Evolutionary conservation across 495 filamentous ascomycete genomes (phyloP), one percentile per base, ranked within the genome.

Genomic region (Daldinia childiae): DNA sequence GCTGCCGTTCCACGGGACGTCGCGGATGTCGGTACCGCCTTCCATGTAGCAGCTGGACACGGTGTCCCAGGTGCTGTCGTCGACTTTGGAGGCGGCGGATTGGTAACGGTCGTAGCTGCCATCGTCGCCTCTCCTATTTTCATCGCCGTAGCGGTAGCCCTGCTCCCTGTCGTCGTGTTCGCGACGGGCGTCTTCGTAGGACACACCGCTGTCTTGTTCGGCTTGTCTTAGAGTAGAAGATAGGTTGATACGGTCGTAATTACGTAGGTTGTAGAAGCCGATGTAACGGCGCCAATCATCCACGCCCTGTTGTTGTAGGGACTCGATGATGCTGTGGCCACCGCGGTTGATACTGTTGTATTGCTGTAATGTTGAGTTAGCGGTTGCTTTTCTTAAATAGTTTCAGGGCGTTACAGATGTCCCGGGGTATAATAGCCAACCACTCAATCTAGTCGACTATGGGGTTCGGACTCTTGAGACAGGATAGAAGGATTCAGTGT

Each of bases 211-310:
- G 36, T 84, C 78, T 26, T 85, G 78, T 76, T 96, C 91, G 1
- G 85, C 90, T 11, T 84, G 77, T n/a, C 81, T 71, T 86, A 95
- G 87, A 9, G 88, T 79, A 2, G 79, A 80, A 36, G 88, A 90
- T 17, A 83, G 84, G 79, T 97, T 97, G 79, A 98, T 92, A 12
- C 93, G 90, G 76, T 98, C 95, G 77, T 95, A 97, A 77, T 89
- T 97, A 45, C 95, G 88, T 14, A 98, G 85, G 79, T 98, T 98
- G 83, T 97, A 98, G 83, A 97, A 98, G 29, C 91, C 87, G 73
- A 98, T 96, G 79, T 97, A 97, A 14, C 92, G 84, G 75, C 88
- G 88, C 38, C 81, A 82, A 48, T 86, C 81, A 64, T 93, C 86
- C 59, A 92, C 86, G 0, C 94, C 94, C 39, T 87, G 87, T 68